Base-by-base conservation (phyloP, 2,329 filamentous ascomycete genomes). In the Mollisiaceae sp. region DNA sequence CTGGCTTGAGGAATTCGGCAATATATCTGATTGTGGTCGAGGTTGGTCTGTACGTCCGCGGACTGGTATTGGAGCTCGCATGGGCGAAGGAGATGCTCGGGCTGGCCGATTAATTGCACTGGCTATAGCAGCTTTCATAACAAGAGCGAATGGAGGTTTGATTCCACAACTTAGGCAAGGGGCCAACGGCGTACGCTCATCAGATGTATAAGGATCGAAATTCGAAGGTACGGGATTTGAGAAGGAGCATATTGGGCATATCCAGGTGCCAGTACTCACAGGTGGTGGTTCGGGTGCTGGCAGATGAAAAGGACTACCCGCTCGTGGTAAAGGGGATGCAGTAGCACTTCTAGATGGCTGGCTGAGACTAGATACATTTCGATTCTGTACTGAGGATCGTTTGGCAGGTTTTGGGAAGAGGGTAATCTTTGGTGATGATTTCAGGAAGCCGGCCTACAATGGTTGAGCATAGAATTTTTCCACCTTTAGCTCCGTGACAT, bases 191-290 rank as follows among this genome's bases (percentile, higher is more conserved):
- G 91, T 97, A 68, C 93, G 88, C 22, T 89, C 86, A 67, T 87
- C 95, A 9, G 93, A 93, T 2, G 90, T 89, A 0, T 89, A 85
- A 0, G 93, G 91, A 73, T 98, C 94, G 76, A 98, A 98, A 77
- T 97, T 97, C 43, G 92, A 91, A 0, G 95, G 94, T 1, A 97
- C 89, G 0, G 92, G 90, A 74, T 98, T 98, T 11, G 94, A 94
- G 75, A 97, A 96, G 71, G 91, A 94, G 82, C 94, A 98, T 74
- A 98, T 98, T 1, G 92, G 91, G 80, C 94, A 98, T 22, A 98
- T 89, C 94, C 94, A 98, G 4, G 93, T 97, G 6, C 92, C 92
- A 66, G 83, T 86, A 70, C 83, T 85, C 15, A 82, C 77, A 15
- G 84, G 79, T 1, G 82, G 72, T 38, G 85, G 80, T 18, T 83